These are phyloP conservation scores for Nissolia schottii DNA, from an alignment of 306 rosid genomes.

Conservation along the genomic window DNA sequence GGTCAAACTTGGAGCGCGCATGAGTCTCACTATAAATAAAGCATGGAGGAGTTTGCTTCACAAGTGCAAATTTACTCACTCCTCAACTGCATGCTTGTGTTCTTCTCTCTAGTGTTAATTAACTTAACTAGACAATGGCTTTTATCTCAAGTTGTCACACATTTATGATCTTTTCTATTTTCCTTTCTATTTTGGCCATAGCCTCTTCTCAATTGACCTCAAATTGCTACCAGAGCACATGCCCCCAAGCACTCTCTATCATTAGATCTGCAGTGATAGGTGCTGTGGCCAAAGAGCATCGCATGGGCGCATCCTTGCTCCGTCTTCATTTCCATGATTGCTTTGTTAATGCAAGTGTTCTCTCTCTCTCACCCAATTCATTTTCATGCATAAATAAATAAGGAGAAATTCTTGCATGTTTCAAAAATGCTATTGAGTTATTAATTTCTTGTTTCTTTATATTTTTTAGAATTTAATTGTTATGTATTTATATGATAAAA, in stretches of 20 bases:
- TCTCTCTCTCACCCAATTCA: too few species aligned
- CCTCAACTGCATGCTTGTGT: too few species aligned
- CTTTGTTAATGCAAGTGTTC: conserved; percentile 42
- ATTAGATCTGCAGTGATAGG: conserved; percentile 24
- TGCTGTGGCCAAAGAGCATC: conserved; percentile 44
- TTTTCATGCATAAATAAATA: background rate
- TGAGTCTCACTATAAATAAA: conserved; percentile 29
- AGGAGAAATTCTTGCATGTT: too few species aligned
- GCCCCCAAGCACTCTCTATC: conserved; percentile 33
- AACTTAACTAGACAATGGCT: conserved; percentile 34
- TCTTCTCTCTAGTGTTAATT: too few species aligned
- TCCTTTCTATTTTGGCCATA: conserved; percentile 17
- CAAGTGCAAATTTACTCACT: conserved; percentile 6
- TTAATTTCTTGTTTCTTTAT: too few species aligned
- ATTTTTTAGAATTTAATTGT: too few species aligned
- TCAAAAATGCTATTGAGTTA: too few species aligned
- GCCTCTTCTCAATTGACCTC: conserved; percentile 27
- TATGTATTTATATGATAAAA: too few species aligned
- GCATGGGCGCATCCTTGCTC: conserved; percentile 56
- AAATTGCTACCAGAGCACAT: conserved; percentile 21
- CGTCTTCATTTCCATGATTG: conserved; percentile 53
- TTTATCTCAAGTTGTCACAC: background rate
- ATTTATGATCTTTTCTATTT: conserved; percentile 4
- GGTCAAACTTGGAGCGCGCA: conserved; percentile 21
- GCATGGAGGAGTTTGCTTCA: background rate